A percentile compares a stretch with the other conserved stretches of the same genome.
These are phyloP conservation scores for Hypoxylon sp. DNA, from an alignment of 2,329 filamentous ascomycete genomes.

Conservation along the genomic window DNA sequence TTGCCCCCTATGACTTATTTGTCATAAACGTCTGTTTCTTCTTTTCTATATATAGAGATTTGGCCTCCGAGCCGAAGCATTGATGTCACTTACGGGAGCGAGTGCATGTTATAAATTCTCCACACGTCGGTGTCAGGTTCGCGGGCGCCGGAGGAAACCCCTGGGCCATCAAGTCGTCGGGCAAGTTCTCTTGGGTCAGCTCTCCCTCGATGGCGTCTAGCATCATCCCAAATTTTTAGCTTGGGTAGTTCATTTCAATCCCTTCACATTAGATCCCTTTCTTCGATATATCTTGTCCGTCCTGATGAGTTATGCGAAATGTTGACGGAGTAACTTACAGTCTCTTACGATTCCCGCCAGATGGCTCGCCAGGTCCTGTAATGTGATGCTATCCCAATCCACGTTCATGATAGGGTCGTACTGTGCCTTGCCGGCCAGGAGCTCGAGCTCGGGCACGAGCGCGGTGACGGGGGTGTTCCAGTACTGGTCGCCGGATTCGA, in stretches of 20 bases:
- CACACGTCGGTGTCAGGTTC: constrained; percentile 36
- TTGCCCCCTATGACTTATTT: too few relatives aligned
- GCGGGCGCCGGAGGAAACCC: constrained; percentile 40
- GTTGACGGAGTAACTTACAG: constrained; percentile 35
- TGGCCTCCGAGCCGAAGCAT: neutral
- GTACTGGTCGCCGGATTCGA: constrained; percentile 41
- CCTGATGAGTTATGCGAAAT: neutral
- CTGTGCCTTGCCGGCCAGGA: constrained; percentile 34
- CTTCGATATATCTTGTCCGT: too few relatives aligned
- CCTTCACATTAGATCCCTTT: too few relatives aligned
- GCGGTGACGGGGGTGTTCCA: constrained; percentile 44
- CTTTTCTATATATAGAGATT: neutral
- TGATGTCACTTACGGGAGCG: constrained; percentile 36
- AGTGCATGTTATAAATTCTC: constrained; percentile 35
- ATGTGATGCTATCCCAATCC: constrained; percentile 39
- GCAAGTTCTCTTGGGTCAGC: constrained; percentile 42
- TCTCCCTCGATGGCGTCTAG: constrained; percentile 40
- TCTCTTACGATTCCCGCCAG: constrained; percentile 44
- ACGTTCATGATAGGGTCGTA: constrained; percentile 38
- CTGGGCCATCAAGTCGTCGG: constrained; percentile 34
- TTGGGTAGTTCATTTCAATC: neutral
- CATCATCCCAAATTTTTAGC: constrained; percentile 6
- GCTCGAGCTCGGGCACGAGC: constrained; percentile 41
- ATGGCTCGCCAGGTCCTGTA: constrained; percentile 45
- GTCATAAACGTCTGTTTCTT: too few relatives aligned